These are phyloP conservation scores for Podospora pseudoanserina DNA, from an alignment of 495 filamentous ascomycete species.

Conservation along the genomic window DNA sequence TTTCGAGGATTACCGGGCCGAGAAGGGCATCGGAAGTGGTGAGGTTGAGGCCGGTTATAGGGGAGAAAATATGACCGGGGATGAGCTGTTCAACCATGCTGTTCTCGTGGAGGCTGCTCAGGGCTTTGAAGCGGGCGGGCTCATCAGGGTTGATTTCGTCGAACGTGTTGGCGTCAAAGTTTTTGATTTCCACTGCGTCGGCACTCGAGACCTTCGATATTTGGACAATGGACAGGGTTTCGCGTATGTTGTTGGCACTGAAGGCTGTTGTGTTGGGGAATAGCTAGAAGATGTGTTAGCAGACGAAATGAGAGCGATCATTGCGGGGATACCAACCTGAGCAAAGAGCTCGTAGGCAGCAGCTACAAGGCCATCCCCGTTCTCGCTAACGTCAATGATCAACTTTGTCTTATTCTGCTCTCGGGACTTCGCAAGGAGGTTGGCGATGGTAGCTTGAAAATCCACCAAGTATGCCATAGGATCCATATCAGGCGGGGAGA, in stretches of 20 bases:
- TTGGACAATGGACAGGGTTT: conserved; percentile 23
- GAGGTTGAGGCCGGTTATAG: conserved; percentile 29
- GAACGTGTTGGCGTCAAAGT: background rate
- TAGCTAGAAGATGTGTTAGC: conserved; percentile 18
- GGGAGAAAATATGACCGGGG: conserved; percentile 19
- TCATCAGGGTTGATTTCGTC: background rate
- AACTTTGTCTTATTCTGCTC: conserved; percentile 45
- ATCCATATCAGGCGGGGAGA: conserved; percentile 19
- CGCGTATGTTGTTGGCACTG: conserved; percentile 33
- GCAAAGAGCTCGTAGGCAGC: conserved; percentile 44
- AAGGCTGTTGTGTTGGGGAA: conserved; percentile 30
- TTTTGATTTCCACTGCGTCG: background rate
- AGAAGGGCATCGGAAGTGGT: conserved; percentile 25
- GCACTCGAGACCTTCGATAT: conserved; percentile 20
- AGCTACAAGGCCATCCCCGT: conserved; percentile 51
- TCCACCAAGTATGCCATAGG: conserved; percentile 24
- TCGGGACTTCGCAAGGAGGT: conserved; percentile 38
- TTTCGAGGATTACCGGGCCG: conserved; percentile 28
- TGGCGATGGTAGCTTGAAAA: conserved; percentile 39
- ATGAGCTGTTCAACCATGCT: conserved; percentile 25
- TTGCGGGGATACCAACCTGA: conserved; percentile 22
- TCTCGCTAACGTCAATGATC: conserved; percentile 55
- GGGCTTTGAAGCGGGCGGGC: conserved; percentile 8
- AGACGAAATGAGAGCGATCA: conserved; percentile 12
- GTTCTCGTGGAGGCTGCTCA: conserved; percentile 15